Percentiles rank a stretch among this genome's conserved stretches.
These are phyloP conservation scores for Russula sp. DNA, from an alignment of 768 basidiomycete species.

Conservation along the genomic window DNA sequence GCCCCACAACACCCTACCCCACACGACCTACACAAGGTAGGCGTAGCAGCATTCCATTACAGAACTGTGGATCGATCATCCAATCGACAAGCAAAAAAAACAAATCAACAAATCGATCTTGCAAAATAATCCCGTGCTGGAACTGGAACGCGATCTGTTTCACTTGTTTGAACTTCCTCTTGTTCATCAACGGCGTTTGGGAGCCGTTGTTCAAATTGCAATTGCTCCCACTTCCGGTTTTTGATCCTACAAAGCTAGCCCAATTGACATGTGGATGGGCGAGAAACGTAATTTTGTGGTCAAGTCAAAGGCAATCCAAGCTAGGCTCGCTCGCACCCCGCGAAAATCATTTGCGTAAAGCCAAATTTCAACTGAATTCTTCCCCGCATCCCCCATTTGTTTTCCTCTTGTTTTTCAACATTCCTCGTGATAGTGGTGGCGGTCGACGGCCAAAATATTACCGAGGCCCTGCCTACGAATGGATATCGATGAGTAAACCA, in stretches of 20 bases:
- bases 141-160: background rate
- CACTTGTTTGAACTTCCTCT: background rate
- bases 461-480: background rate
- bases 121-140: slow-evolving; percentile 1
- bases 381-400: background rate
- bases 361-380: too few species aligned
- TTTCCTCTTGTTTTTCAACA: background rate
- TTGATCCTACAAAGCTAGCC: too few species aligned
- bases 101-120: background rate
- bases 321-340: too few species aligned
- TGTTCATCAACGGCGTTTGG: background rate
- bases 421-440: too few species aligned
- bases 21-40: background rate
- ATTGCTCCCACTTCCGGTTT: too few species aligned
- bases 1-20: background rate
- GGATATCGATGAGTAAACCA: background rate
- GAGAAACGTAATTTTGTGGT: background rate
- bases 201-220: too few species aligned
- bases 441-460: background rate
- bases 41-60: background rate
- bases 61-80: background rate
- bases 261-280: background rate
- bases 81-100: background rate
- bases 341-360: background rate
- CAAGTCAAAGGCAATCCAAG: too few species aligned